phyloP scores from a whole-genome alignment of 106 monocot genomes.

The Acorus gramineus region DNA sequence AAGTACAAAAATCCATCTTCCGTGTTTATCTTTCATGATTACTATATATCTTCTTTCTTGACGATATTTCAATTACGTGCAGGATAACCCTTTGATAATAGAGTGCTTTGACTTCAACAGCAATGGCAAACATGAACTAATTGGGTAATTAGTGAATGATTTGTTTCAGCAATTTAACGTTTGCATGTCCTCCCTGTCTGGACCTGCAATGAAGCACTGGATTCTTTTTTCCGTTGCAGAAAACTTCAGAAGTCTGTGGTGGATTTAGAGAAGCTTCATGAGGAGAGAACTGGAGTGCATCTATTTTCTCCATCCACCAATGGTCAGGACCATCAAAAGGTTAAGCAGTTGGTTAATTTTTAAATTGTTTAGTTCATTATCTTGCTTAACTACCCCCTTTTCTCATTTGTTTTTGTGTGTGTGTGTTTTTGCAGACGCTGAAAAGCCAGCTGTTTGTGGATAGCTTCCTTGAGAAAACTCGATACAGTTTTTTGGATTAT shows the following conservation, averaged over 20 bases:
- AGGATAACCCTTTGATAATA: constrained; percentile 59
- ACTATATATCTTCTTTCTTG: neutral
- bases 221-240: constrained; percentile 12
- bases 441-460: constrained; percentile 53
- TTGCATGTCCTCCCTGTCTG: neutral
- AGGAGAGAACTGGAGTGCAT: constrained; percentile 32
- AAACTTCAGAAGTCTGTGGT: constrained; percentile 29
- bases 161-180: neutral
- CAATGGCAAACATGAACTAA: constrained; percentile 42
- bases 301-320: constrained; percentile 21
- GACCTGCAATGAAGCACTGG: neutral
- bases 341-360: neutral
- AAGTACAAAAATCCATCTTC: neutral
- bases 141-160: constrained; percentile 36
- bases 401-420: neutral
- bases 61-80: constrained; percentile 12
- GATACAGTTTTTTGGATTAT: constrained; percentile 42
- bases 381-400: neutral
- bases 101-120: constrained; percentile 71
- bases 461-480: constrained; percentile 21
- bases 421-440: constrained; percentile 16
- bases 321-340: constrained; percentile 31
- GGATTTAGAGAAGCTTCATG: constrained; percentile 34
- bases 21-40: neutral
- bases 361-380: too few species aligned